Evolutionary conservation across 768 basidiomycete species (phyloP).

Genomic region (Tricholoma matsutake): DNA sequence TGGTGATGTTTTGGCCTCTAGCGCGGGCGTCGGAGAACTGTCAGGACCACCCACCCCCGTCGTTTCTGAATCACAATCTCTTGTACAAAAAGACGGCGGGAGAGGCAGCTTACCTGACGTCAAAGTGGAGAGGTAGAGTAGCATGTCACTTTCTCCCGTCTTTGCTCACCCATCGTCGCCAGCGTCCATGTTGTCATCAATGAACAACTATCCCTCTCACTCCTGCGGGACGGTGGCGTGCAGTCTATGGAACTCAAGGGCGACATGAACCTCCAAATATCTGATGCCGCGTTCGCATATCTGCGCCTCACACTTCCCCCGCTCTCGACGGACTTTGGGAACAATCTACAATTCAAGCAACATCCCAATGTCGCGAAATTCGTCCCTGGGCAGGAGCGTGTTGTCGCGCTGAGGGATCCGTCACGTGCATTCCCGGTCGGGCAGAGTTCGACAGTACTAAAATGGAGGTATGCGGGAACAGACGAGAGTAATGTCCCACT

Average conservation of each 20-base stretch:
- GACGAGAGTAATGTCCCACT: conserved; percentile 92
- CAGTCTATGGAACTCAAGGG: conserved; percentile 90
- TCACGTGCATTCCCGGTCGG: conserved; percentile 83
- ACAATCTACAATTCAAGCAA: conserved; percentile 89
- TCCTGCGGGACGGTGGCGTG: conserved; percentile 89
- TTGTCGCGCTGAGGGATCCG: conserved; percentile 82
- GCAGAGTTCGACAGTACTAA: conserved; percentile 82
- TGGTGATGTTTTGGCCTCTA: conserved; percentile 61
- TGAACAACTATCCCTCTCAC: conserved; percentile 75
- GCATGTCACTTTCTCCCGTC: not conserved
- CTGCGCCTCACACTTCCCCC: conserved; percentile 65
- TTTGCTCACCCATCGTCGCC: conserved; percentile 5
- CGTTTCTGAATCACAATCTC: conserved; percentile 39
- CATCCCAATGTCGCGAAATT: conserved; percentile 95
- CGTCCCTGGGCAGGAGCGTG: conserved; percentile 53
- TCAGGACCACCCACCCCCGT: conserved; percentile 48
- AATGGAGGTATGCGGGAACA: conserved; percentile 88
- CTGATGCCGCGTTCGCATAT: conserved; percentile 70
- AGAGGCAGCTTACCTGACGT: conserved; percentile 74
- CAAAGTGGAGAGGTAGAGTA: conserved; percentile 64
- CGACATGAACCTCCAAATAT: conserved; percentile 88
- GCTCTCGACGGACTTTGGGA: conserved; percentile 52
- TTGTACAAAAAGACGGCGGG: conserved; percentile 43
- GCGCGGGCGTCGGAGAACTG: conserved; percentile 37
- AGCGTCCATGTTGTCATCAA: conserved; percentile 88